Evolutionary conservation across 306 rosid species (phyloP), one percentile per base, ranked within the genome.

Genomic region (Fragaria iinumae): DNA sequence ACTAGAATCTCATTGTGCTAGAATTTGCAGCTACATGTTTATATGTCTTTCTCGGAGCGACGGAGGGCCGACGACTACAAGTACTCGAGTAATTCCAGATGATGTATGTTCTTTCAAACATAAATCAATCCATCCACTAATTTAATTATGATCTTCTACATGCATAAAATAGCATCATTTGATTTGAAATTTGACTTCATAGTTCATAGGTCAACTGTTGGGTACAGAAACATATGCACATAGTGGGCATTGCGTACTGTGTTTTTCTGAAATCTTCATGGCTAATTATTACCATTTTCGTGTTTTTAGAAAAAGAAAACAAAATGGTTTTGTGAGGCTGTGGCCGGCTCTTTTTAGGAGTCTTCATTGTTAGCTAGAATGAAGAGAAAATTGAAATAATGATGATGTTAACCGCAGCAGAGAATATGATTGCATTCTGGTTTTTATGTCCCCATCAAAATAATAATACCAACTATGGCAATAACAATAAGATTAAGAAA

Each of bases 401-500:
- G 12, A 25, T 76, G 68, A 81, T 82, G 78, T 53, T 71, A 67
- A 66, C 27, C 27, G 64, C 77, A 77, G 21, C 60, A 70, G 57
- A 70, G 55, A n/a, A 21, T 16, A 78, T 84, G 81, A 86, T 88
- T 76, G 78, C 85, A 48, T 76, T 81, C 81, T 86, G 88, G 91
- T 86, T 88, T 81, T 81, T 81, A 66, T 80, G 87, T 83, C 92
- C 81, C 83, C 84, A 68, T 83, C 86, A 67, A 69, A 83, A 81
- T 77, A 86, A 81, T 83, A 77, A 75, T 76, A 67, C 68, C 86
- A 88, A 84, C 84, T 84, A 85, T 87, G 64, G 71, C 84, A 72
- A 53, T 76, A 66, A 79, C 81, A 72, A 81, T 84, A 79, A 71
- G 86, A 90, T 84, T 84, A 84, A 86, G 88, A 87, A 84, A 84